Conservation (phyloP, 2,329 filamentous ascomycete species). For the Arthrobotrys sphaeroides region DNA sequence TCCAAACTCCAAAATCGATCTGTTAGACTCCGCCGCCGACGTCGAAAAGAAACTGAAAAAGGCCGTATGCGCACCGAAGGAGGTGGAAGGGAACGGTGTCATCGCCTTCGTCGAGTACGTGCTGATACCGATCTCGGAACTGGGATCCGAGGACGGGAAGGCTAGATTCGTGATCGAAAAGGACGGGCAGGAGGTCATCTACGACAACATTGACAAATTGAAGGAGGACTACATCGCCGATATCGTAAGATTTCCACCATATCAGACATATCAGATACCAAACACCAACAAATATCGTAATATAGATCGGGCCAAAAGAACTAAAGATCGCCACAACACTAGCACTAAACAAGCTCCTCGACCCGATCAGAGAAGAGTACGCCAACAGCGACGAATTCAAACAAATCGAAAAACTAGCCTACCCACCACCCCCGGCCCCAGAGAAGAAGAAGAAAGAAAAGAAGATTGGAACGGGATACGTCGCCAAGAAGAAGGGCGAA, state of each 20-base stretch:
- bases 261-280: slow-evolving; percentile 1
- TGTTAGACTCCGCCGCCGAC: slow-evolving; percentile 79
- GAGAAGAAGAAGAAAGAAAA: slow-evolving; percentile 76
- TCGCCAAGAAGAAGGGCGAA: slow-evolving; percentile 55
- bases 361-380: slow-evolving; percentile 79
- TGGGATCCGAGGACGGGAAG: slow-evolving; percentile 65
- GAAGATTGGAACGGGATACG: slow-evolving; percentile 65
- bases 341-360: slow-evolving; percentile 76
- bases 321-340: slow-evolving; percentile 84
- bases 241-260: slow-evolving; percentile 66
- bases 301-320: slow-evolving; percentile 79
- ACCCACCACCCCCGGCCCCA: slow-evolving; percentile 73
- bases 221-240: slow-evolving; percentile 83
- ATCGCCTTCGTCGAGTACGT: slow-evolving; percentile 88
- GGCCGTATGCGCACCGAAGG: slow-evolving; percentile 78
- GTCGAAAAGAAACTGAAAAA: slow-evolving; percentile 87
- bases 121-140: slow-evolving; percentile 77
- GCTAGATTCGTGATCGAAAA: slow-evolving; percentile 58
- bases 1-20: slow-evolving; percentile 85
- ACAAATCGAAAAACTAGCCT: slow-evolving; percentile 77
- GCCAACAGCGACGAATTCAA: slow-evolving; percentile 80
- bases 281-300: slow-evolving; percentile 32
- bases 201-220: slow-evolving; percentile 77
- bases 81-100: slow-evolving; percentile 85
- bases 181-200: slow-evolving; percentile 62